Conservation (phyloP, 78 protist genomes). For the Fonticula alba region DNA sequence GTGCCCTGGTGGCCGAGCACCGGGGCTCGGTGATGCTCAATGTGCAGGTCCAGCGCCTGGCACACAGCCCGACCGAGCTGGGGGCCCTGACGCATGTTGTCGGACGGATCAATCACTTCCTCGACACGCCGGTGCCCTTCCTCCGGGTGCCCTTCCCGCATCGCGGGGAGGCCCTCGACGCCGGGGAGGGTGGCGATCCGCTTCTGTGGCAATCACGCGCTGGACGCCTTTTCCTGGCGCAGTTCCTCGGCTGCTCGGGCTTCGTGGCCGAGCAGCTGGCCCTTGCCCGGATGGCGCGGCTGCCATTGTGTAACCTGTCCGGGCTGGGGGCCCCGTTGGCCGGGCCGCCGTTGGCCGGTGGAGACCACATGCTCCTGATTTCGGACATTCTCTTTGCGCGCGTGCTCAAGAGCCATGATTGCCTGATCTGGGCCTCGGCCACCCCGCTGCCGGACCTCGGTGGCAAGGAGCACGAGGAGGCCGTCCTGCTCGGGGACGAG, state of each 20-base stretch:
- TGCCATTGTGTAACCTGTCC: slow-evolving; percentile 22
- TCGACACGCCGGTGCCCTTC: not conserved
- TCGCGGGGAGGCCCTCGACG: no score
- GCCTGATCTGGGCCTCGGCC: slow-evolving; percentile 52
- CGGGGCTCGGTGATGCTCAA: no score
- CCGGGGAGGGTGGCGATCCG: no score
- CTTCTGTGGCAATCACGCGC: not conserved
- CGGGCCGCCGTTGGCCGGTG: slow-evolving; percentile 19
- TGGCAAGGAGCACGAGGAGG: slow-evolving; percentile 60
- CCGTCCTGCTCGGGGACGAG: not conserved
- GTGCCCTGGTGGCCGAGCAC: no score
- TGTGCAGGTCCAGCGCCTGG: no score
- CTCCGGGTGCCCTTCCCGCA: slow-evolving; percentile 6
- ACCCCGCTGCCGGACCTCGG: slow-evolving; percentile 59
- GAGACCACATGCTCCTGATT: slow-evolving; percentile 20
- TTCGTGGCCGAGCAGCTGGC: slow-evolving; percentile 10
- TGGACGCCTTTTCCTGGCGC: not conserved
- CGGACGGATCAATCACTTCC: not conserved
- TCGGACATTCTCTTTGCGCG: slow-evolving; percentile 38
- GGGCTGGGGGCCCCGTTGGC: no score
- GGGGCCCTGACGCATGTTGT: no score
- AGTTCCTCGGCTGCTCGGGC: not conserved
- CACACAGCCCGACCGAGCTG: no score
- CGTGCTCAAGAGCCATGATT: not conserved
- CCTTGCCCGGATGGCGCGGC: slow-evolving; percentile 42